These are phyloP conservation scores for Coccomyxa sp. DNA, from an alignment of 139 green algal species.

Conservation along the genomic window DNA sequence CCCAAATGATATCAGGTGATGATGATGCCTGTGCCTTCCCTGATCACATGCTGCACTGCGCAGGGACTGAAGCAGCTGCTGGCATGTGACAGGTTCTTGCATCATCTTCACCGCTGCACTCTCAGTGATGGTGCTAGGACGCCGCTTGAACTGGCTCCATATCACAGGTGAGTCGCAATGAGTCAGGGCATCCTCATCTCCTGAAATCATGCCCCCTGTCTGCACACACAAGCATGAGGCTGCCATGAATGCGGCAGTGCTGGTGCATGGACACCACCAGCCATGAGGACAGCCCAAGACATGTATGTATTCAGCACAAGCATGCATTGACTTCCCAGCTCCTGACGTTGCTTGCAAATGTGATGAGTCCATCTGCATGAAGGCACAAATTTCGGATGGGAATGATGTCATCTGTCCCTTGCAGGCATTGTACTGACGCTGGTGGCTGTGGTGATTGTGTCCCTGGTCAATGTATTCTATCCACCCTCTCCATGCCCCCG, in stretches of 20 bases:
- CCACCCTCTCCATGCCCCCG: background rate
- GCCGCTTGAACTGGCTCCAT: constrained; percentile 4
- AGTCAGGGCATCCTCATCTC: background rate
- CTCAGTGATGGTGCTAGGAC: background rate
- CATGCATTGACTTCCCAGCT: background rate
- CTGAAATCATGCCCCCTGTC: background rate
- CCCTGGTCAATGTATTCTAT: background rate
- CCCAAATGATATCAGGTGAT: constrained; percentile 2
- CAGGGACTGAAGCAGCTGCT: background rate
- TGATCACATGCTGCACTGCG: background rate
- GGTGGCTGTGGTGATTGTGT: background rate
- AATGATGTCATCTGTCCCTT: background rate
- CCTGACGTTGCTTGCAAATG: background rate
- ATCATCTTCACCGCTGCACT: constrained; percentile 13
- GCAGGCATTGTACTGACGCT: constrained; percentile 1
- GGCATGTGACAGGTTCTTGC: constrained; percentile 3
- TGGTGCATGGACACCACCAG: background rate
- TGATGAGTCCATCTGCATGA: background rate
- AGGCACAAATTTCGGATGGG: too few species aligned
- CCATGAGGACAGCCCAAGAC: background rate
- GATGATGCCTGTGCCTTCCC: background rate
- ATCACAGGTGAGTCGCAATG: background rate
- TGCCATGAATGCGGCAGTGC: background rate
- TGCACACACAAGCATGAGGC: background rate
- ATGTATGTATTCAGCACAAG: background rate